A percentile compares a stretch with the other conserved stretches of the same genome.
Conservation (phyloP, 768 basidiomycete species). For the Coprinellus micaceus region DNA sequence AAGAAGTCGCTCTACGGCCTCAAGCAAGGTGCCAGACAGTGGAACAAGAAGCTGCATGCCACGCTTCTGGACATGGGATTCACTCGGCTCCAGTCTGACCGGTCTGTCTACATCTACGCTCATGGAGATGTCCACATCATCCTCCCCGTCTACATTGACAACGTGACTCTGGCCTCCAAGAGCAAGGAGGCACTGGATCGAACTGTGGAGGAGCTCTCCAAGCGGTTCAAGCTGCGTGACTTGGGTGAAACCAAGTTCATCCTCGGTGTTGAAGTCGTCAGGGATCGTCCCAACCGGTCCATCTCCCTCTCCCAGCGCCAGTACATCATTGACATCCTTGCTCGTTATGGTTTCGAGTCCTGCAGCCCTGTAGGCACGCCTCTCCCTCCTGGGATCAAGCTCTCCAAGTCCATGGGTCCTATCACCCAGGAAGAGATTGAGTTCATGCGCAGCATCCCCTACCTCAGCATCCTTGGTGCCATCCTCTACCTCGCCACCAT, state of each 20-base stretch:
- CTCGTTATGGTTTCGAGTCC: no score
- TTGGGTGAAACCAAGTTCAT: slow-evolving; percentile 15
- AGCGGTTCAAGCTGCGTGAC: slow-evolving; percentile 15
- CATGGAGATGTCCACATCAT: slow-evolving; percentile 18
- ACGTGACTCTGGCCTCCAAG: slow-evolving; percentile 19
- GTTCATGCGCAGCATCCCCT: neutral
- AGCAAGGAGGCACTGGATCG: neutral
- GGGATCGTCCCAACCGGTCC: slow-evolving; percentile 13
- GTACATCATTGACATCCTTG: no score
- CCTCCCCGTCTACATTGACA: slow-evolving; percentile 28
- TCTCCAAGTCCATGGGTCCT: neutral
- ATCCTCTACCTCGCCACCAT: no score
- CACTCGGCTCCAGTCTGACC: slow-evolving; percentile 18
- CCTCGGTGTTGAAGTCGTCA: slow-evolving; percentile 20
- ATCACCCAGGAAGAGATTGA: neutral
- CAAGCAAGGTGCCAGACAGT: slow-evolving; percentile 35
- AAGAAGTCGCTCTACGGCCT: slow-evolving; percentile 40
- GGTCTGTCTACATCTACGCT: slow-evolving; percentile 20
- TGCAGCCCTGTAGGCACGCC: no score
- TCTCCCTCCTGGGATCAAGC: neutral
- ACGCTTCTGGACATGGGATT: slow-evolving; percentile 23
- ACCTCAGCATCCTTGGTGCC: neutral
- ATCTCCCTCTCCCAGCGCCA: slow-evolving; percentile 16
- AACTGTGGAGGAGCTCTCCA: slow-evolving; percentile 9
- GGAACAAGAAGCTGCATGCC: slow-evolving; percentile 31